Base-by-base conservation (phyloP, 805 yeast species). In the Yamadazyma scolyti region DNA sequence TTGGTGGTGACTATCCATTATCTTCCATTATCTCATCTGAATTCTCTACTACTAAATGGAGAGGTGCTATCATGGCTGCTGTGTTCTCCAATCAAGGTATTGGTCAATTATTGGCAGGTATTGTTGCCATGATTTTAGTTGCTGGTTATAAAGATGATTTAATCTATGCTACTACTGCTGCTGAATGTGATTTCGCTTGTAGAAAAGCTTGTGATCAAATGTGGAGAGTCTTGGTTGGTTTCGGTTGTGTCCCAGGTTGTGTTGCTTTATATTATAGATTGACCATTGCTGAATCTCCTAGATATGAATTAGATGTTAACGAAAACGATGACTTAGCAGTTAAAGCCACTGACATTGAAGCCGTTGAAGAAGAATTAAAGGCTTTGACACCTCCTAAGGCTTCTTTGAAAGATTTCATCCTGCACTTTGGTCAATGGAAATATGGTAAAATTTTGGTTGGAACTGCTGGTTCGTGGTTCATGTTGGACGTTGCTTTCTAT, bases 41-140 rank as follows among this genome's bases (percentile, higher is more conserved):
- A 69, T 87, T 87, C 52, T 75, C 96, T 16, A 85, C 96, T 37
- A 87, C 96, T 45, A 86, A 83, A 62, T 87, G 95, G 95, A 84
- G 96, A 79, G 96, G 96, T 74, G 95, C 96, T 44, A 86, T 86
- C 49, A 87, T 87, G 95, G 88, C 85, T 54, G 95, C 96, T 17
- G 96, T 87, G 35, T 89, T 89, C 61, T 90, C 96, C 36, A 88
- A 88, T 71, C 97, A 89, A 68, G 97, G 96, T 63, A 77, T 93
- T 79, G 97, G 97, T 61, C 96, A 89, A 69, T 74, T 88, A 39
- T 53, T 79, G 12, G 95, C 87, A 39, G 95, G 90, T 76, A 69
- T 87, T 44, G 84, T 87, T 48, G 85, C 95, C 35, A 64, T 87
- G 40, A 54, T 84, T 36, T 71, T 77, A 53, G 82, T 85, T 45